Evolutionary conservation across 495 filamentous ascomycete genomes (phyloP).

Genomic region (Mycothermus thermophilus): DNA sequence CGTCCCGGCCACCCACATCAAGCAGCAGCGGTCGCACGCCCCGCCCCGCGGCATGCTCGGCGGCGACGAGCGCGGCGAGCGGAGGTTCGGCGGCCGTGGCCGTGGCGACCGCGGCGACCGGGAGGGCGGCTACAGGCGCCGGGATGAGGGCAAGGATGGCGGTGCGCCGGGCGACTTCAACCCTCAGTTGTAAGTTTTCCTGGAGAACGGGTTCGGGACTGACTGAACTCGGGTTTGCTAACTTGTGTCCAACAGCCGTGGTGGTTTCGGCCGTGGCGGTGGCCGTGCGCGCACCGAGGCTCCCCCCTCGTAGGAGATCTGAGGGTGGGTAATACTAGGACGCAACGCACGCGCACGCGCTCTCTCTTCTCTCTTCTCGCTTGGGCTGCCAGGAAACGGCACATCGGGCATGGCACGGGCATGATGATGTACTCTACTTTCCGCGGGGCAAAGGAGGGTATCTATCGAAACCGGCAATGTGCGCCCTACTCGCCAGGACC

Average conservation of each 20-base stretch:
- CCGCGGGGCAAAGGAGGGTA: constrained; percentile 19
- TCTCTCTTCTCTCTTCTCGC: constrained; percentile 27
- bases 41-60: constrained; percentile 98
- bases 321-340: constrained; percentile 13
- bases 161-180: constrained; percentile 89
- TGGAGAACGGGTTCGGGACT: no score
- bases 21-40: constrained; percentile 97
- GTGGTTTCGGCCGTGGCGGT: constrained; percentile 87
- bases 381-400: constrained; percentile 19
- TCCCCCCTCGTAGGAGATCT: constrained; percentile 50
- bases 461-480: constrained; percentile 18
- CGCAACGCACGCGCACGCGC: no score
- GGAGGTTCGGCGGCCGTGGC: constrained; percentile 49
- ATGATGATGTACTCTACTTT: constrained; percentile 41
- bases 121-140: constrained; percentile 84
- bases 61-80: constrained; percentile 71
- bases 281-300: constrained; percentile 56
- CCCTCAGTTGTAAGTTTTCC: constrained; percentile 62
- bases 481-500: constrained; percentile 21
- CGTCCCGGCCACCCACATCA: constrained; percentile 98
- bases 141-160: constrained; percentile 80
- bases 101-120: constrained; percentile 60
- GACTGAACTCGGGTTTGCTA: constrained; percentile 14
- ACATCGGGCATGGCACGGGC: constrained; percentile 31
- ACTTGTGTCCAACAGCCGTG: constrained; percentile 47